phyloP scores from a whole-genome alignment of 805 yeast genomes.

The Candida yuanshanica region DNA sequence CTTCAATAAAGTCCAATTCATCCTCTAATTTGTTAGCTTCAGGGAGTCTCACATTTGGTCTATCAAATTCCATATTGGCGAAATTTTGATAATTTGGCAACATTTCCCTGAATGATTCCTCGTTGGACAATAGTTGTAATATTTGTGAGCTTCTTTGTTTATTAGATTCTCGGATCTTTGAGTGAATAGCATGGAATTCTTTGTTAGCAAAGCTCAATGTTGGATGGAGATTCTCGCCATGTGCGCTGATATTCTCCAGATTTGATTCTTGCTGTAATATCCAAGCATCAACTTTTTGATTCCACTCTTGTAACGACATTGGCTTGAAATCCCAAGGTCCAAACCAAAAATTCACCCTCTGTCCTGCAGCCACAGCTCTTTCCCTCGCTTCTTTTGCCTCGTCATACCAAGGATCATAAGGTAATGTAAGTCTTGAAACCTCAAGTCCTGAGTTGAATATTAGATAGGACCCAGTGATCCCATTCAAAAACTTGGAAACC shows the following conservation, averaged over 20 bases:
- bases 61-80: constrained; percentile 7
- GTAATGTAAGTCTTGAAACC: constrained; percentile 40
- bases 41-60: constrained; percentile 10
- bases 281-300: constrained; percentile 20
- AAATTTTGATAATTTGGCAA: constrained; percentile 14
- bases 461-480: constrained; percentile 38
- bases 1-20: constrained; percentile 20
- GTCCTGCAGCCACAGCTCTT: constrained; percentile 38
- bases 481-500: constrained; percentile 27
- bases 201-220: not conserved
- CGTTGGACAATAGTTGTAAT: constrained; percentile 11
- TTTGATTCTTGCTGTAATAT: constrained; percentile 16
- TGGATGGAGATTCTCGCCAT: constrained; percentile 5
- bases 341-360: constrained; percentile 53
- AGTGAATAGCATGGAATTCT: constrained; percentile 11
- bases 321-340: constrained; percentile 59
- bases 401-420: constrained; percentile 67
- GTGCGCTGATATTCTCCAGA: constrained; percentile 6
- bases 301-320: constrained; percentile 37
- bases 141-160: constrained; percentile 16
- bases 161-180: constrained; percentile 12
- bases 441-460: constrained; percentile 56
- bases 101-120: constrained; percentile 12
- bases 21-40: constrained; percentile 17
- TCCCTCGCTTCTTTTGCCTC: constrained; percentile 54